Evolutionary conservation across 306 rosid genomes (phyloP).

Genomic region (Prunus fruticosa): DNA sequence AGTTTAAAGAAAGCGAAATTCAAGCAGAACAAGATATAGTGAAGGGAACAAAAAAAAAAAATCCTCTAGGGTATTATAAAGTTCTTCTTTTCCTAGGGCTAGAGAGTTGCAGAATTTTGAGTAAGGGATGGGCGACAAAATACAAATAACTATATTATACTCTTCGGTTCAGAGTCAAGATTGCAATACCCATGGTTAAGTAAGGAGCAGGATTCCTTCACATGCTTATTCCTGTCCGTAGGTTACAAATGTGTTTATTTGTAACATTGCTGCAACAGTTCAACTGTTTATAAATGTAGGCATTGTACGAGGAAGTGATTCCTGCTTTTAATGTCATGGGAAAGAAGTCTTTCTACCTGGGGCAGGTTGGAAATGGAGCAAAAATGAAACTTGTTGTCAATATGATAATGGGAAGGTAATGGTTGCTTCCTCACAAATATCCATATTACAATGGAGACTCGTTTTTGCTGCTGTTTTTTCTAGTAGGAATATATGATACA

Average conservation of each 20-base stretch:
- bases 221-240: neutral
- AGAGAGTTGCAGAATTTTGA: neutral
- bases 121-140: neutral
- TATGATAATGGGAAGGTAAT: constrained; percentile 98
- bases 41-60: neutral
- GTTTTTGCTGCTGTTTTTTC: neutral
- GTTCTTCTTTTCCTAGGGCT: neutral
- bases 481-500: neutral
- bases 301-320: constrained; percentile 57
- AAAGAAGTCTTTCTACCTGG: constrained; percentile 81
- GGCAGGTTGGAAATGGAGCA: constrained; percentile 94
- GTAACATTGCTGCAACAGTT: constrained; percentile 7
- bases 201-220: neutral
- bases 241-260: neutral
- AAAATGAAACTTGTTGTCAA: constrained; percentile 95
- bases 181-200: neutral
- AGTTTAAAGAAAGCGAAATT: neutral
- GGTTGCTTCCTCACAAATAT: constrained; percentile 6
- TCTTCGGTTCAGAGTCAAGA: neutral
- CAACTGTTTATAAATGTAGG: constrained; percentile 39
- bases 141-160: neutral
- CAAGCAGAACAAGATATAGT: neutral
- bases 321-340: constrained; percentile 74
- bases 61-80: neutral
- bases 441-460: neutral